A percentile compares a stretch with the other conserved stretches of the same genome.
Conservation (phyloP, 164 flowering plant genomes). For the Annona cherimola region DNA sequence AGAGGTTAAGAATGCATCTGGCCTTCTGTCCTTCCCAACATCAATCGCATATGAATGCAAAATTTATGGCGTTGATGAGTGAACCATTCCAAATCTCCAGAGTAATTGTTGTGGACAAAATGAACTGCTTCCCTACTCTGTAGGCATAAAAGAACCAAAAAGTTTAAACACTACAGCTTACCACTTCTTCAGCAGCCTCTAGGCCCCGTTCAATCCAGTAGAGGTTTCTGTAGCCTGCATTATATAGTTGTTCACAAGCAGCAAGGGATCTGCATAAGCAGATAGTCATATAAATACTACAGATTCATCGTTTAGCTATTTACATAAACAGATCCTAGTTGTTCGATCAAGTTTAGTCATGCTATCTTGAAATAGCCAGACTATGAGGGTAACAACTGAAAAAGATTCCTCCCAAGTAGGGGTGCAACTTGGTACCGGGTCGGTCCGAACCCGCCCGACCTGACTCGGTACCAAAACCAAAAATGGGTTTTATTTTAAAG, state of each 20-base stretch:
- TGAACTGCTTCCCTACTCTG: neutral
- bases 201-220: conserved; percentile 97
- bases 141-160: neutral
- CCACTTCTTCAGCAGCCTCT: conserved; percentile 97
- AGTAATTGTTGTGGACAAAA: neutral
- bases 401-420: too few species aligned
- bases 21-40: neutral
- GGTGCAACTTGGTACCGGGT: too few species aligned
- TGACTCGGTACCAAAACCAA: too few species aligned
- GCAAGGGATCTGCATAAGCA: conserved; percentile 71
- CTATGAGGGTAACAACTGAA: too few species aligned
- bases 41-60: neutral
- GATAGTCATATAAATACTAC: neutral
- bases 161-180: conserved; percentile 11
- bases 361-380: too few species aligned
- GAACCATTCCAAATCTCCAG: too few species aligned
- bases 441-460: too few species aligned
- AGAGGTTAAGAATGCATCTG: neutral
- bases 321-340: too few species aligned
- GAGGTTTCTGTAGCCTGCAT: conserved; percentile 84
- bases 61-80: too few species aligned
- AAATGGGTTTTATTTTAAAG: too few species aligned
- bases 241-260: conserved; percentile 85
- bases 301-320: conserved; percentile 4
- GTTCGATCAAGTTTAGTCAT: too few species aligned